Evolutionary conservation across 352 stramenopile species (phyloP).

Genomic region (Phytophthora colocasiae): DNA sequence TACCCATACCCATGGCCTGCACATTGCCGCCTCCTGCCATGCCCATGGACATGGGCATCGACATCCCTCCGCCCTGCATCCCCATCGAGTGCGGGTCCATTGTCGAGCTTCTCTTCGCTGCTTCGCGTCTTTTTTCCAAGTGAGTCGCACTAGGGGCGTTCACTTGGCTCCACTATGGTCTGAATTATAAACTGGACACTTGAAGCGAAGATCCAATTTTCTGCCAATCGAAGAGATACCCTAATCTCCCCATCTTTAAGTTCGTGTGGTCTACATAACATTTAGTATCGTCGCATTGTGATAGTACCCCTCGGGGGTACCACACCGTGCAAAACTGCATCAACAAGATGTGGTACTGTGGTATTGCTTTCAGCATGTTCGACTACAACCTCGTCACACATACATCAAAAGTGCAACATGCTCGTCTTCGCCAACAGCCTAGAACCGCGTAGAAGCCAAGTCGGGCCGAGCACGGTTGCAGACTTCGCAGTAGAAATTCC

Average conservation of each 20-base stretch:
- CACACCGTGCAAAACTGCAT: neutral
- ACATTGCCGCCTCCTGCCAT: slow-evolving; percentile 37
- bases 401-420: slow-evolving; percentile 22
- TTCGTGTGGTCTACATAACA: too few species aligned
- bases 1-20: slow-evolving; percentile 55
- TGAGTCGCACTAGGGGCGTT: slow-evolving; percentile 12
- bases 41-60: slow-evolving; percentile 67
- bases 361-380: neutral
- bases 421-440: slow-evolving; percentile 1
- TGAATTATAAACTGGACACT: slow-evolving; percentile 41
- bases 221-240: too few species aligned
- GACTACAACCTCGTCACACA: neutral
- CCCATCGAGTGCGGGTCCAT: slow-evolving; percentile 75
- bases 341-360: slow-evolving; percentile 7
- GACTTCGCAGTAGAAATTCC: slow-evolving; percentile 91
- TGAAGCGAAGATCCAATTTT: slow-evolving; percentile 26
- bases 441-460: slow-evolving; percentile 78
- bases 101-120: slow-evolving; percentile 20
- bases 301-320: too few species aligned
- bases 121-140: slow-evolving; percentile 37
- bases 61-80: slow-evolving; percentile 63
- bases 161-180: slow-evolving; percentile 38
- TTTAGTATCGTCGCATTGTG: too few species aligned
- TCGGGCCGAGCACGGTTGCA: slow-evolving; percentile 87
- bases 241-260: too few species aligned